phyloP scores from a whole-genome alignment of 2,329 filamentous ascomycete genomes.

The Penicillium digitatum region DNA sequence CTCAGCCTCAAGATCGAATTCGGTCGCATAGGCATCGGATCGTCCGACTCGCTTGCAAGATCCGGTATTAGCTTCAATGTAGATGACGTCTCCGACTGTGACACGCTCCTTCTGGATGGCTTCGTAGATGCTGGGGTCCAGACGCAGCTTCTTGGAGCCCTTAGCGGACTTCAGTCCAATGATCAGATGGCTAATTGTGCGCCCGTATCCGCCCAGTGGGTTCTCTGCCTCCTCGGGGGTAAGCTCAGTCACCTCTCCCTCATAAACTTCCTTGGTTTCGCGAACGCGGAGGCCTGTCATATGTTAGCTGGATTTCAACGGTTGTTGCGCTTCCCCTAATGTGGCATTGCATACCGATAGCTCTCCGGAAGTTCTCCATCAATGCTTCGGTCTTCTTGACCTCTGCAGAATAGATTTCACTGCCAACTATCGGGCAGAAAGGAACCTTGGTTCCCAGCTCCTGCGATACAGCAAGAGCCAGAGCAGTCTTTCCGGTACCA shows the following conservation, averaged over 20 bases:
- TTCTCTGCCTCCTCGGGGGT: slow-evolving; percentile 98
- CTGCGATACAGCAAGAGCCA: slow-evolving; percentile 92
- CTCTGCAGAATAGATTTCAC: slow-evolving; percentile 95
- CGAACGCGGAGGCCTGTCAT: slow-evolving; percentile 72
- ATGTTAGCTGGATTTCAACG: slow-evolving; percentile 15
- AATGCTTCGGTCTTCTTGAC: slow-evolving; percentile 99
- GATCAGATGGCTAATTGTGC: slow-evolving; percentile 92
- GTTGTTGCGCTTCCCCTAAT: not conserved
- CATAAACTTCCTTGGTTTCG: slow-evolving; percentile 98
- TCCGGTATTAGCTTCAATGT: slow-evolving; percentile 98
- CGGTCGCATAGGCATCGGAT: slow-evolving; percentile 94
- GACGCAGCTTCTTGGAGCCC: slow-evolving; percentile 93
- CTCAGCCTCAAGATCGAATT: slow-evolving; percentile 97
- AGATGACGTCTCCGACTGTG: slow-evolving; percentile 93
- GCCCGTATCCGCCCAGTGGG: slow-evolving; percentile 90
- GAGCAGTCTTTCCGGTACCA: slow-evolving; percentile 93
- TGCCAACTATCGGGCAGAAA: slow-evolving; percentile 96
- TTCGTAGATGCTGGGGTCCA: slow-evolving; percentile 98
- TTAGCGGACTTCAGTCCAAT: slow-evolving; percentile 93
- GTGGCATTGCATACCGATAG: slow-evolving; percentile 65
- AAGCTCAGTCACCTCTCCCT: slow-evolving; percentile 96
- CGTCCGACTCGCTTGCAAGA: slow-evolving; percentile 95
- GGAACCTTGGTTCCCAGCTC: slow-evolving; percentile 97
- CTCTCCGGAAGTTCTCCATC: slow-evolving; percentile 98
- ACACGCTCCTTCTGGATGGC: slow-evolving; percentile 98